phyloP scores from a whole-genome alignment of 495 filamentous ascomycete species.

The Daldinia childiae region DNA sequence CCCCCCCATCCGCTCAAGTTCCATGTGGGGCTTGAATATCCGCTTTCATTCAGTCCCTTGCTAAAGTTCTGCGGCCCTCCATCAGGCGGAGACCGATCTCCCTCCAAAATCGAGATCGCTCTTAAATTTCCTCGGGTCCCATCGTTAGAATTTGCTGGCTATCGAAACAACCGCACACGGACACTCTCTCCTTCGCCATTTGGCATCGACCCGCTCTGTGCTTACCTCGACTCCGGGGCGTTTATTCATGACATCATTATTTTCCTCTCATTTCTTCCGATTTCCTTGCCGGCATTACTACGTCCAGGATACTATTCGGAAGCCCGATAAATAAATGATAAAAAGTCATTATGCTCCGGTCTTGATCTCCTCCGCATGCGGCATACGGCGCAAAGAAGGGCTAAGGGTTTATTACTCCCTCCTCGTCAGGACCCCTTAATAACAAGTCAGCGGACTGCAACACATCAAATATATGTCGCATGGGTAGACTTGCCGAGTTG shows the following conservation, averaged over 20 bases:
- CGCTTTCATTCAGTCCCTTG: neutral
- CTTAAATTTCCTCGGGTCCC: neutral
- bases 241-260: slow-evolving; percentile 33
- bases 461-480: slow-evolving; percentile 14
- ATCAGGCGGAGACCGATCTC: slow-evolving; percentile 11
- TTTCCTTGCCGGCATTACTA: slow-evolving; percentile 14
- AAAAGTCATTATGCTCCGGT: neutral
- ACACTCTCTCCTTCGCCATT: slow-evolving; percentile 3
- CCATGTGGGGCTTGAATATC: neutral
- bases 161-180: slow-evolving; percentile 28
- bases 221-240: slow-evolving; percentile 30
- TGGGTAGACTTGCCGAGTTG: slow-evolving; percentile 37
- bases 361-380: slow-evolving; percentile 8
- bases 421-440: slow-evolving; percentile 28
- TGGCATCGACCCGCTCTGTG: slow-evolving; percentile 12
- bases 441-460: slow-evolving; percentile 25
- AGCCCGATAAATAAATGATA: neutral
- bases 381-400: neutral
- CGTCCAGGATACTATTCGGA: slow-evolving; percentile 8
- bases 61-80: neutral
- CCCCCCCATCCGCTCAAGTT: neutral
- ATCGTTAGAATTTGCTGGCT: slow-evolving; percentile 8
- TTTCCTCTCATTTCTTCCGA: slow-evolving; percentile 29
- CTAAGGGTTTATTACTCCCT: neutral
- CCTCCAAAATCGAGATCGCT: slow-evolving; percentile 22